Base-by-base conservation (phyloP, 1,284 basidiomycete species). In the Cutaneotrichosporon mucoides region DNA sequence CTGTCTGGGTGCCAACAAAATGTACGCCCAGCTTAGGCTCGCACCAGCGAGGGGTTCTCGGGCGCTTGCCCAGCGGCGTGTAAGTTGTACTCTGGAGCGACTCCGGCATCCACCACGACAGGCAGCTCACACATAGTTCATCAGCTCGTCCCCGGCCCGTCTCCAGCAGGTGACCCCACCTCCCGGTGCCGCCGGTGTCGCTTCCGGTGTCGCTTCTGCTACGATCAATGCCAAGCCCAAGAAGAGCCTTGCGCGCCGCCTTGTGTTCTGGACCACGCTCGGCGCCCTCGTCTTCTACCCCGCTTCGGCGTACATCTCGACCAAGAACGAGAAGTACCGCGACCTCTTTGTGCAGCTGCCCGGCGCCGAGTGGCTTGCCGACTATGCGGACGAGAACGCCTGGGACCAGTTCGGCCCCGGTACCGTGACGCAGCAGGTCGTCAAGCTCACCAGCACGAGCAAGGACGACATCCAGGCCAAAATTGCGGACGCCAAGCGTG, bases 361-460 rank as follows among this genome's bases (percentile, higher is more conserved):
- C 4, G 75, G 79, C 34, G 93, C 87, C 46, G 84, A 88, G 67
- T 72, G 82, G 24, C 82, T 95, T 72, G 82, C 94, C 42, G 86
- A 92, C 62, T 89, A 86, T 71, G 88, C 88, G 6, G 90, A 94
- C 73, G 82, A 85, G 48, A 81, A 87, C 67, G 82, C 86, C 33
- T 90, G 88, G 88, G 88, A 92, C 66, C 64, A 67, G 12, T 66
- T 77, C 56, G 77, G 73, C 12, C 54, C 66, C 24, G 84, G 82
- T 4, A 78, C 88, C 51, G 85, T 88, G 24, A 69, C 84, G 24
- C 78, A 83, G 63, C 83, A 86, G 62, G 82, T 85, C 15, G 68
- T 86, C 5, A 60, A 59, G 34, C 63, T 66, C n/a, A 68, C 65
- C 55, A 71, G 73, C 55, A 68, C 72, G n/a, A 79, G 82, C 54